phyloP scores from a whole-genome alignment of 164 flowering plant species.

The Macadamia tetraphylla region DNA sequence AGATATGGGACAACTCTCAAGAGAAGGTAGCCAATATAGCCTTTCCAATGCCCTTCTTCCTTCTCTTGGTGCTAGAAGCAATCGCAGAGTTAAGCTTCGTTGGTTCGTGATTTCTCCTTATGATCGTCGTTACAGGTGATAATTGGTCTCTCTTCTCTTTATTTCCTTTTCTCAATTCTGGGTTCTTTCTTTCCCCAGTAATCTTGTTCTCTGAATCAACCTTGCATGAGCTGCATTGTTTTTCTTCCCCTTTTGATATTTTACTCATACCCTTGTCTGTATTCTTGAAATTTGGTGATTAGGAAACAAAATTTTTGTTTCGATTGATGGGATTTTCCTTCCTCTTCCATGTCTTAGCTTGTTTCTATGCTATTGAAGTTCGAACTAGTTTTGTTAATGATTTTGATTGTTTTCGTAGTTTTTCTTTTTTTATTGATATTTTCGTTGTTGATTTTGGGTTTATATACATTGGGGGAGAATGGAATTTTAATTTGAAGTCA shows the following conservation, averaged over 20 bases:
- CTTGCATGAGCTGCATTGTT: neutral
- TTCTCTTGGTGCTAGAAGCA: constrained; percentile 79
- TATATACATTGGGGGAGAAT: neutral
- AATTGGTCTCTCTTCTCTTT: neutral
- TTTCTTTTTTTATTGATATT: too few relatives aligned
- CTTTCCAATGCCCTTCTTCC: constrained; percentile 72
- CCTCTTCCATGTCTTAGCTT: neutral
- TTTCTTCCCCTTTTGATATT: neutral
- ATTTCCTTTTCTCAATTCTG: neutral
- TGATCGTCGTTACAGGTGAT: constrained; percentile 75
- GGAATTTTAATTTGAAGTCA: neutral
- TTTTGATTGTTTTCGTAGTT: too few relatives aligned
- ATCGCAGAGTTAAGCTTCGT: constrained; percentile 60
- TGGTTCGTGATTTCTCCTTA: constrained; percentile 65
- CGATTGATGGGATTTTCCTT: neutral
- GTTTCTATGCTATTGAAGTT: neutral
- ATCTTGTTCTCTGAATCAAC: neutral
- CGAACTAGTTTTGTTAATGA: neutral
- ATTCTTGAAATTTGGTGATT: neutral
- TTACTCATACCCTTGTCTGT: neutral
- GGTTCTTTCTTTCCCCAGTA: neutral
- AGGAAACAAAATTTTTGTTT: neutral
- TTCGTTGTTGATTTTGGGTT: neutral
- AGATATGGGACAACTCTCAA: constrained; percentile 57
- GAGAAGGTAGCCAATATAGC: constrained; percentile 88